A percentile compares a stretch with the other conserved stretches of the same genome.
These are phyloP conservation scores for Talaromyces rugulosus DNA, from an alignment of 2,329 filamentous ascomycete species.

Conservation along the genomic window DNA sequence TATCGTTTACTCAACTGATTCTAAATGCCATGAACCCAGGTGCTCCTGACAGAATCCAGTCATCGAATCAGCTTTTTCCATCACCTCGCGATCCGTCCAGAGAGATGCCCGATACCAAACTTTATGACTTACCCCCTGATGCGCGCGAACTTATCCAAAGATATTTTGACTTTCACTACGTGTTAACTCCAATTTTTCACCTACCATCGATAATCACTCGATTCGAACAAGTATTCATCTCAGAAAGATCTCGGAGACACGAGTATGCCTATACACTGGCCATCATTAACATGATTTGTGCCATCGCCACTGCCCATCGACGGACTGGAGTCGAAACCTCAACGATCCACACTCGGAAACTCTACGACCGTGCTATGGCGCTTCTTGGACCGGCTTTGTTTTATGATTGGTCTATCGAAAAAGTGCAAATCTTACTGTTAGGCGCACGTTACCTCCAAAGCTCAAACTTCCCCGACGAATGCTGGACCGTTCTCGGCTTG, in stretches of 20 bases:
- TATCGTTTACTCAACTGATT: conserved; percentile 12
- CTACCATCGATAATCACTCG: conserved; percentile 8
- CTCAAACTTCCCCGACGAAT: conserved; percentile 13
- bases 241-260: conserved; percentile 5
- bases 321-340: conserved; percentile 8
- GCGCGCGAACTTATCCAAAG: conserved; percentile 8
- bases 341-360: conserved; percentile 11
- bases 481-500: conserved; percentile 13
- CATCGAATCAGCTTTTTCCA: conserved; percentile 10
- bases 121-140: conserved; percentile 12
- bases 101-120: conserved; percentile 13
- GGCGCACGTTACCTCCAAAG: conserved; percentile 13
- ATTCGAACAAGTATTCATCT: conserved; percentile 7
- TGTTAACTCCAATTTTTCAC: conserved; percentile 12
- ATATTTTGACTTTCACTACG: conserved; percentile 13
- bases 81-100: conserved; percentile 11
- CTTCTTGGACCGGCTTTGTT: conserved; percentile 11
- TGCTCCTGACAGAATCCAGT: conserved; percentile 7
- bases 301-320: conserved; percentile 9
- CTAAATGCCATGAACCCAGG: conserved; percentile 14
- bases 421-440: conserved; percentile 11
- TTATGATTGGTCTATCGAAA: conserved; percentile 13
- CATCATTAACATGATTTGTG: conserved; percentile 14
- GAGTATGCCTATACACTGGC: conserved; percentile 8
- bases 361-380: conserved; percentile 12